Evolutionary conservation across 2,329 filamentous ascomycete species (phyloP), one percentile per base, ranked within the genome.

Genomic region (Pseudopyricularia javanii): DNA sequence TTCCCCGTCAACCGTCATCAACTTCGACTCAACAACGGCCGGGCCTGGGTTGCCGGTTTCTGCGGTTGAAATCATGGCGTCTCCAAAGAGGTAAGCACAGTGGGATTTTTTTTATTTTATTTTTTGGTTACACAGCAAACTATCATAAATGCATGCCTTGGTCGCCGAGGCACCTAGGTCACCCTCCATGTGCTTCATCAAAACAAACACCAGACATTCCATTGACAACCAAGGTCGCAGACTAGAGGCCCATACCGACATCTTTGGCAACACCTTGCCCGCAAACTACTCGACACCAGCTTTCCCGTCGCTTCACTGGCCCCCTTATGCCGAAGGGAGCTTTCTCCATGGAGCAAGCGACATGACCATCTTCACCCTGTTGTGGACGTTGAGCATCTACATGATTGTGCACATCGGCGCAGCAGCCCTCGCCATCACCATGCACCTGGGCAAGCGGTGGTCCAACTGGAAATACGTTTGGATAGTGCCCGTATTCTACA

Each of bases 221-320:
- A n/a, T n/a, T n/a, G n/a, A n/a, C n/a, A n/a, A n/a, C n/a, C n/a
- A n/a, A n/a, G n/a, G n/a, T 24, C 6, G 8, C 37, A 43, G 37
- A 43, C 37, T 43, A 6, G 11, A 20, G 15, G 37, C 37, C 37
- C 37, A 20, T 20, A 20, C 37, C 37, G 37, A 43, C 24, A 12
- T 43, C 3, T 43, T 43, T n/a, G 37, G 54, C 56, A 40, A 48
- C 11, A 34, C 64, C 57, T 71, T 73, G 37, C 76, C 76, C 15
- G 50, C 61, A 12, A 74, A 75, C 64, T 93, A 95, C 70, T 66
- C 68, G 26, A 78, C 79, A 22, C 89, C 89, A 20, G 66, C 72
- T 4, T 96, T 94, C 64, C 90, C 90, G 2, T 88, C 86, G 35
- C 82, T 96, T 55, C 89, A 89, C 70, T 85, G 88, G 79, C 82